phyloP scores from a whole-genome alignment of 2,329 filamentous ascomycete genomes.

The Aspergillus vadensis region DNA sequence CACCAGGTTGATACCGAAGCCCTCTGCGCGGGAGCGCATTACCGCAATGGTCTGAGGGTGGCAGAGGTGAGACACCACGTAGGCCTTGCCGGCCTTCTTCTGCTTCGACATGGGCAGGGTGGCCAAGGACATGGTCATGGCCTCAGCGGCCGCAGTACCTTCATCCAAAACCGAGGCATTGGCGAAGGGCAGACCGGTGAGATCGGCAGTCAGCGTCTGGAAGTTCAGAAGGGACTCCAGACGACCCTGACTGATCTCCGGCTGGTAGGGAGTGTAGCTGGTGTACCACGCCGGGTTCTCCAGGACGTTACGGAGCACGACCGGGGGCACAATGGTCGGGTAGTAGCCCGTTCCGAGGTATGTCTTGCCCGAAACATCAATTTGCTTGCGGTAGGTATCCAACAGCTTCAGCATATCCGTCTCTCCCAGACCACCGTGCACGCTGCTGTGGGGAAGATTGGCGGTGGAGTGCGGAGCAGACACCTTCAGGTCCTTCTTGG shows the following conservation, averaged over 20 bases:
- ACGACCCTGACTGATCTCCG: constrained; percentile 93
- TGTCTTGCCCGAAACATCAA: constrained; percentile 61
- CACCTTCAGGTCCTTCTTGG: constrained; percentile 63
- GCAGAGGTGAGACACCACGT: constrained; percentile 77
- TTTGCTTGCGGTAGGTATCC: constrained; percentile 53
- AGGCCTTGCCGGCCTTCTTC: constrained; percentile 76
- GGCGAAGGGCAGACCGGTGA: constrained; percentile 82
- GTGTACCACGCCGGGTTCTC: constrained; percentile 98
- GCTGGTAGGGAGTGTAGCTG: constrained; percentile 95
- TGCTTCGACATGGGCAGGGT: constrained; percentile 69
- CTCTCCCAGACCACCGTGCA: constrained; percentile 50
- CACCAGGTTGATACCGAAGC: constrained; percentile 83
- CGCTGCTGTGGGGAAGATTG: constrained; percentile 43
- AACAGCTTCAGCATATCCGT: constrained; percentile 46
- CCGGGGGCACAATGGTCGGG: constrained; percentile 78
- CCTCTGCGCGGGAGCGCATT: constrained; percentile 79
- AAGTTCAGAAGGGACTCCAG: constrained; percentile 92
- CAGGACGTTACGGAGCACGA: constrained; percentile 89
- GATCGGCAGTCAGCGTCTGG: constrained; percentile 86
- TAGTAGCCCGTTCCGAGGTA: constrained; percentile 90
- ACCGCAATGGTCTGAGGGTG: constrained; percentile 87
- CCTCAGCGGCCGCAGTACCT: constrained; percentile 88
- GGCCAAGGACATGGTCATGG: constrained; percentile 90
- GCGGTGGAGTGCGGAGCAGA: constrained; percentile 48
- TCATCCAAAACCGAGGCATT: constrained; percentile 93